phyloP scores from a whole-genome alignment of 2,329 filamentous ascomycete species.

The Chaetomiaceae sp. region DNA sequence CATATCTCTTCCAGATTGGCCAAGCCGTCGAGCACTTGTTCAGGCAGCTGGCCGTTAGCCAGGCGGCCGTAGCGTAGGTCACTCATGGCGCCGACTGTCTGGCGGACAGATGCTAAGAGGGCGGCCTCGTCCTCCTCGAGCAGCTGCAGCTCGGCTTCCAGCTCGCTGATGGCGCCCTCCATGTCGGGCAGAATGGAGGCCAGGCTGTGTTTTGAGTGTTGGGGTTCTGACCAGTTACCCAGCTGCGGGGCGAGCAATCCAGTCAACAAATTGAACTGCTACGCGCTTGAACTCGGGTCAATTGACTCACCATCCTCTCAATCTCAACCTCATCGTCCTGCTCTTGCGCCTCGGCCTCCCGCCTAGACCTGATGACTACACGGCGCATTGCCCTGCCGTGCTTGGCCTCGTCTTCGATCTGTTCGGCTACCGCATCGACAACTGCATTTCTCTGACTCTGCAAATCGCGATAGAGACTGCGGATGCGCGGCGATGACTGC shows the following conservation, averaged over 20 bases:
- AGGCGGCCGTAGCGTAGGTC: constrained; percentile 79
- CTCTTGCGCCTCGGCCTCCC: constrained; percentile 51
- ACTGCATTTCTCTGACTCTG: constrained; percentile 67
- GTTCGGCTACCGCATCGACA: constrained; percentile 62
- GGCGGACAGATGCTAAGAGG: constrained; percentile 57
- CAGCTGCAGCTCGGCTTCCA: constrained; percentile 64
- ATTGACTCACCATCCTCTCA: constrained; percentile 48
- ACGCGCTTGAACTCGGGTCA: not conserved
- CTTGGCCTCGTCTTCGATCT: constrained; percentile 61
- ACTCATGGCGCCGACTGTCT: constrained; percentile 68
- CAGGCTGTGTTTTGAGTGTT: constrained; percentile 55
- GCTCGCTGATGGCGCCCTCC: constrained; percentile 57
- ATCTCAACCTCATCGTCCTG: constrained; percentile 62
- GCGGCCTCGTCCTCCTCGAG: constrained; percentile 61
- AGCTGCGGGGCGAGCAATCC: constrained; percentile 14
- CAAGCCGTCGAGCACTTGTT: constrained; percentile 65
- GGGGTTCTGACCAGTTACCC: constrained; percentile 56
- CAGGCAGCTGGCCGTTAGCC: constrained; percentile 56
- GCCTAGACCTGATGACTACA: constrained; percentile 51
- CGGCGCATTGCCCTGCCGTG: constrained; percentile 55
- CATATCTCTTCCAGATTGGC: constrained; percentile 61
- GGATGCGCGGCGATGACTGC: constrained; percentile 62
- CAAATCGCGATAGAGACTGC: constrained; percentile 71
- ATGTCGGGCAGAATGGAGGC: constrained; percentile 64
- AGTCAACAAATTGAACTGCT: not conserved